Base-by-base conservation (phyloP, 2,329 filamentous ascomycete species). In the Cytospora piceae region DNA sequence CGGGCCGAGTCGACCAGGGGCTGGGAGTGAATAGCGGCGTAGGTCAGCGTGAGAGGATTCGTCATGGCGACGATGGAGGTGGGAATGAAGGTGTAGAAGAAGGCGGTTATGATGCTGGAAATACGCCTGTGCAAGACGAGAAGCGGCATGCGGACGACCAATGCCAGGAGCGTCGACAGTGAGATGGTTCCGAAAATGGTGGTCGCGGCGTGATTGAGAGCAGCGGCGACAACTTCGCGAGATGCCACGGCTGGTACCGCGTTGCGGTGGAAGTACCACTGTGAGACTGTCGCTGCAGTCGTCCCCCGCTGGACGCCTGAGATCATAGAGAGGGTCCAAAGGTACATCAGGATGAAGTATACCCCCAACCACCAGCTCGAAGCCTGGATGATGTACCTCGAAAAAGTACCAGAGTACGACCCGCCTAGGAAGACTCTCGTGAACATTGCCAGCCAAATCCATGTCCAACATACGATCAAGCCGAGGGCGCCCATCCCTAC, bases 181-280 rank as follows among this genome's bases (percentile, higher is more conserved):
- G 93, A 96, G 71, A 98, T 92, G 4, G 93, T 96, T 63, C 95
- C 95, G 73, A 97, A 96, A 46, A 97, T 89, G 2, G 92, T 94
- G 20, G 92, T 94, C 17, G 87, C 82, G 3, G 94, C 90, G 78
- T 99, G 95, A 58, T 83, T 82, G 54, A 97, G 81, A 17, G 94
- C 94, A 8, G 94, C 94, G 68, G 87, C 83, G 31, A 98, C 93
- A 57, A 98, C 90, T 63, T 94, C 90, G 64, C 85, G 83, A 1
- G 93, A 94, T 0, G 92, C 88, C 2, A 93, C 89, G 11, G 90
- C 83, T 6, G 94, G 93, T 14, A 89, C 85, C 5, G 89, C 88
- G 72, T 96, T 91, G 69, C 95, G 92, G 77, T 98, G 94, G 77
- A 98, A 99, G 78, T 99, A 99, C 95, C 95, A 99, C 77, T 99